These are phyloP conservation scores for Lecanosticta acicola DNA, from an alignment of 2,329 filamentous ascomycete genomes.

Conservation along the genomic window DNA sequence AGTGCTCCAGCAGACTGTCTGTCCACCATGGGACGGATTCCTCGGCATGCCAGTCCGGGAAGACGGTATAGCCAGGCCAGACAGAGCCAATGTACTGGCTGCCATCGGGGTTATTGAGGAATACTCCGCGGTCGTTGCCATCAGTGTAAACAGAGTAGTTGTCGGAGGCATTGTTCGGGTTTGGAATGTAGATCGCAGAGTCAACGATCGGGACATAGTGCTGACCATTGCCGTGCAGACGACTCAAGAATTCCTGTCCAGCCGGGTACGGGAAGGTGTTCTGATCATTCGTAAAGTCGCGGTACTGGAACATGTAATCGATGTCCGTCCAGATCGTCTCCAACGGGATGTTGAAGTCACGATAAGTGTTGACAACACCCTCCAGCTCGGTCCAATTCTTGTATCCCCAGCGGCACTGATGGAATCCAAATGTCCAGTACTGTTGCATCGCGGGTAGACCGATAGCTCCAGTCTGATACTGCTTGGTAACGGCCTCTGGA, in stretches of 20 bases:
- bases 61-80: slow-evolving; percentile 53
- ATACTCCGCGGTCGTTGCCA: slow-evolving; percentile 31
- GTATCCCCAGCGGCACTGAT: slow-evolving; percentile 82
- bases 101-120: slow-evolving; percentile 34
- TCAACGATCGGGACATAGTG: slow-evolving; percentile 59
- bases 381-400: slow-evolving; percentile 63
- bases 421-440: slow-evolving; percentile 76
- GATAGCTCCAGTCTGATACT: slow-evolving; percentile 62
- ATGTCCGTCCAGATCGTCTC: slow-evolving; percentile 46
- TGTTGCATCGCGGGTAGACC: slow-evolving; percentile 73
- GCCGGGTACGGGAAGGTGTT: slow-evolving; percentile 47
- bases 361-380: slow-evolving; percentile 51
- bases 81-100: slow-evolving; percentile 46
- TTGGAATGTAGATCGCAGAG: slow-evolving; percentile 64
- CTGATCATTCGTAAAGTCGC: slow-evolving; percentile 54
- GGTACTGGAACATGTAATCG: slow-evolving; percentile 56
- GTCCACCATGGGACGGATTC: slow-evolving; percentile 57
- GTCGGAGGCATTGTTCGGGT: slow-evolving; percentile 63
- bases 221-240: slow-evolving; percentile 50
- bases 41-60: slow-evolving; percentile 56
- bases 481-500: slow-evolving; percentile 61
- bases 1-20: slow-evolving; percentile 48
- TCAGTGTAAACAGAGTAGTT: slow-evolving; percentile 44
- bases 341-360: slow-evolving; percentile 52
- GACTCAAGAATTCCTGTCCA: slow-evolving; percentile 48